Evolutionary conservation across 371 early-diverging fungal genomes (phyloP).

Genomic region (Apophysomyces elegans): DNA sequence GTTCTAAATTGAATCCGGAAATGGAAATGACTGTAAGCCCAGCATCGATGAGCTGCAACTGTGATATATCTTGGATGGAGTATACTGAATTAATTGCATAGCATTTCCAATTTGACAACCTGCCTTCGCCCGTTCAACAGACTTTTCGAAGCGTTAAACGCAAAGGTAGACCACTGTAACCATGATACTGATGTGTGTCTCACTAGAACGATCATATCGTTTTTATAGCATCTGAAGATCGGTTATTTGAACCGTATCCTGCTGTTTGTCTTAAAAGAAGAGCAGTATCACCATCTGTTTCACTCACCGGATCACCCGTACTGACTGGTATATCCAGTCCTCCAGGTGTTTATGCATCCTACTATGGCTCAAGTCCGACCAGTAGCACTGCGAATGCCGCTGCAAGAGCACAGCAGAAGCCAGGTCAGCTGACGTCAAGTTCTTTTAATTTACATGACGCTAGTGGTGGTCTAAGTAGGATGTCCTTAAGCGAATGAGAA

Average conservation of each 20-base stretch:
- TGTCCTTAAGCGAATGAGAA: constrained; percentile 45
- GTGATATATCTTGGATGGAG: not conserved
- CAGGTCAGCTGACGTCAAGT: constrained; percentile 20
- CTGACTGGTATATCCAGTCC: constrained; percentile 42
- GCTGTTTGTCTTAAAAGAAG: constrained; percentile 39
- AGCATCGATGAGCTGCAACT: not conserved
- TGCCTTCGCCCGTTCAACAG: constrained; percentile 36
- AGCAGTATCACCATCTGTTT: constrained; percentile 52
- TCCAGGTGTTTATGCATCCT: constrained; percentile 27
- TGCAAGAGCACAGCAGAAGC: constrained; percentile 38
- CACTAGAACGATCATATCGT: not conserved
- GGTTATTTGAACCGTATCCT: constrained; percentile 41
- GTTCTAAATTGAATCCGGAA: constrained; percentile 51
- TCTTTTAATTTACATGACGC: constrained; percentile 49
- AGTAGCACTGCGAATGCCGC: constrained; percentile 36
- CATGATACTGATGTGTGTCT: too few relatives aligned
- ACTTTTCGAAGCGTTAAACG: constrained; percentile 40
- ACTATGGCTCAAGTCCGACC: constrained; percentile 24
- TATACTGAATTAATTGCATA: constrained; percentile 9
- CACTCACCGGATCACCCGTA: constrained; percentile 46
- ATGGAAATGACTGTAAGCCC: constrained; percentile 48
- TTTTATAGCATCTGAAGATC: constrained; percentile 38
- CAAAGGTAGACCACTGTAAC: constrained; percentile 32
- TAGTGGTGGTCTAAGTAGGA: constrained; percentile 48
- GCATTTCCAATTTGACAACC: constrained; percentile 47